Conservation (phyloP, 192 early-diverging fungal genomes). For the Linnemannia hyalina region DNA sequence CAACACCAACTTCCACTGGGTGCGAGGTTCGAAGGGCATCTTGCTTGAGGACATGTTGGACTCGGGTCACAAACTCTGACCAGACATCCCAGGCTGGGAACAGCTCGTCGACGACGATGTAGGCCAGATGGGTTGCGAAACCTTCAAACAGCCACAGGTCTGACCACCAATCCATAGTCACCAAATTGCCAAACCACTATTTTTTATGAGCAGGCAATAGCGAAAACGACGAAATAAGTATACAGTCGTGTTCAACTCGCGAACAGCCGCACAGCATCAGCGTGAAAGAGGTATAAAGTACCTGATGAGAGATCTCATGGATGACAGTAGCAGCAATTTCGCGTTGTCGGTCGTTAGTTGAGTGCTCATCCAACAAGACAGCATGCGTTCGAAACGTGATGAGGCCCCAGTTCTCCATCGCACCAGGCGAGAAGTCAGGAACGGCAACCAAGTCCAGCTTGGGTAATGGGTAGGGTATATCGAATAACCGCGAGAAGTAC, state of each 20-base stretch:
- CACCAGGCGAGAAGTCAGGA: conserved; percentile 72
- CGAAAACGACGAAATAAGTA: not conserved
- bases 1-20: conserved; percentile 84
- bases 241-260: not conserved
- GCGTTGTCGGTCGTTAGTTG: conserved; percentile 35
- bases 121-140: conserved; percentile 61
- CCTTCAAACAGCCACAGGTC: conserved; percentile 66
- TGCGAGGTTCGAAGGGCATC: conserved; percentile 85
- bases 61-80: conserved; percentile 76
- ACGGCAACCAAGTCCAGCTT: conserved; percentile 72
- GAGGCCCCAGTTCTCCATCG: conserved; percentile 73
- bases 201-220: not conserved
- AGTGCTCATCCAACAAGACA: conserved; percentile 47
- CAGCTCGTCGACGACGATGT: conserved; percentile 76
- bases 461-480: conserved; percentile 63
- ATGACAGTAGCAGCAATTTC: conserved; percentile 57
- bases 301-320: conserved; percentile 59
- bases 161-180: conserved; percentile 65
- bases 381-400: conserved; percentile 55
- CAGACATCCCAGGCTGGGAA: conserved; percentile 86
- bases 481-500: conserved; percentile 53
- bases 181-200: conserved; percentile 63
- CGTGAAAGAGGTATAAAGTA: not conserved
- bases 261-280: not conserved
- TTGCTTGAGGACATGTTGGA: conserved; percentile 77